Evolutionary conservation across 1,284 basidiomycete genomes (phyloP).

Genomic region (Pholiota adiposa): DNA sequence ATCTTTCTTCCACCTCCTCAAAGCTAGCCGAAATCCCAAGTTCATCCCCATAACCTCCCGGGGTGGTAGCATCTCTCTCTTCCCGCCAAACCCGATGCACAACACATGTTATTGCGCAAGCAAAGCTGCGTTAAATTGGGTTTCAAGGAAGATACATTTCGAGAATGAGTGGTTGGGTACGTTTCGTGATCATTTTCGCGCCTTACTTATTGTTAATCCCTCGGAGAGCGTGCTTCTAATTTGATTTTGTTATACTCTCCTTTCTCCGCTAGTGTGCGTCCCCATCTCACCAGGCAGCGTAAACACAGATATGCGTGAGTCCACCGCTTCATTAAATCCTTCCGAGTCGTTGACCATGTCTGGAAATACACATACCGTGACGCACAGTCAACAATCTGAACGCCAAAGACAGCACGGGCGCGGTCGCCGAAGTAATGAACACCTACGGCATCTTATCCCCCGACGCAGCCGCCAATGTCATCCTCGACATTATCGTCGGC

Average conservation of each 20-base stretch:
- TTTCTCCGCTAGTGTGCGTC: background rate
- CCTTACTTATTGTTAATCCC: background rate
- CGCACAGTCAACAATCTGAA: background rate
- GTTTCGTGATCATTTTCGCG: background rate
- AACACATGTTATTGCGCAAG: background rate
- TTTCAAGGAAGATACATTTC: conserved; percentile 8
- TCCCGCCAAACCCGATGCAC: too few species aligned
- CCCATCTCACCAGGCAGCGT: conserved; percentile 4
- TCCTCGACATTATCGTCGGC: background rate
- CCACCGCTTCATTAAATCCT: background rate
- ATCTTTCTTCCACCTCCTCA: conserved; percentile 2
- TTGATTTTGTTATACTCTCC: background rate
- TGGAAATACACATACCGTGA: too few species aligned
- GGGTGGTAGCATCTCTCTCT: background rate
- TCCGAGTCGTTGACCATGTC: background rate
- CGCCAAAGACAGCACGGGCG: background rate
- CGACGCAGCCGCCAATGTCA: background rate
- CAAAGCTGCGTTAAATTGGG: conserved; percentile 6
- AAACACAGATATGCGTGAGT: conserved; percentile 7
- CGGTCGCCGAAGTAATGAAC: background rate
- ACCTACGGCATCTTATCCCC: background rate
- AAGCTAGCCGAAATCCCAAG: background rate
- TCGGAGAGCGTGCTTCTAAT: too few species aligned
- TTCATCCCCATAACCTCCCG: conserved; percentile 6
- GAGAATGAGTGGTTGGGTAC: conserved; percentile 12